A percentile compares a stretch with the other conserved stretches of the same genome.
These are phyloP conservation scores for Tilletiaria anomala DNA, from an alignment of 1,284 basidiomycete species.

Conservation along the genomic window DNA sequence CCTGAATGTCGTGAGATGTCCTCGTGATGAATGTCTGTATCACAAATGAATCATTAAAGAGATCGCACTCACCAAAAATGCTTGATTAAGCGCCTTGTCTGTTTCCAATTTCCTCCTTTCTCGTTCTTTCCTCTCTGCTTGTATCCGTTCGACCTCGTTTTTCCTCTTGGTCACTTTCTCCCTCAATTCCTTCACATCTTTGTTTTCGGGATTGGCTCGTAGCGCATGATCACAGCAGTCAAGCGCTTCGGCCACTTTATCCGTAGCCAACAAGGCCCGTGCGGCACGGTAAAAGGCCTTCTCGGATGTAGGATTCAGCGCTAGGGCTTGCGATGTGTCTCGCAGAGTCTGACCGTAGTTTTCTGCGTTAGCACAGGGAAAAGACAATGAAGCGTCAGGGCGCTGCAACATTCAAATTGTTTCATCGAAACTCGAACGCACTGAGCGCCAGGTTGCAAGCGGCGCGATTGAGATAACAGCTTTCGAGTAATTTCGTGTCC, in stretches of 20 bases:
- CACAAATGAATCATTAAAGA: constrained; percentile 3
- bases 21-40: too few species aligned
- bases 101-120: constrained; percentile 45
- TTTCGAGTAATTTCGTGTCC: constrained; percentile 52
- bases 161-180: constrained; percentile 10
- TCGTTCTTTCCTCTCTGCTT: constrained; percentile 46
- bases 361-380: constrained; percentile 44
- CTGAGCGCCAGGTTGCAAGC: constrained; percentile 80
- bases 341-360: constrained; percentile 71
- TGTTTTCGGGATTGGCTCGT: constrained; percentile 7
- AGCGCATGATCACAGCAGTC: constrained; percentile 21
- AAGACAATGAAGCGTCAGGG: neutral
- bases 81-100: constrained; percentile 46
- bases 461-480: constrained; percentile 55
- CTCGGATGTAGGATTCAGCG: constrained; percentile 33
- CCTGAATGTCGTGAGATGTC: too few species aligned
- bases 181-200: constrained; percentile 15
- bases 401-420: neutral
- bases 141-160: constrained; percentile 44
- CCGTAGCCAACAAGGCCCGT: constrained; percentile 20
- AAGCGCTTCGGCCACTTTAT: constrained; percentile 16
- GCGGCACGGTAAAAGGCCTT: constrained; percentile 35
- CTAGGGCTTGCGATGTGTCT: constrained; percentile 64
- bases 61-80: constrained; percentile 49
- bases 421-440: too few species aligned